Evolutionary conservation across 2,329 filamentous ascomycete species (phyloP), one percentile per base, ranked within the genome.

Genomic region (Ambrosiella beaveri): DNA sequence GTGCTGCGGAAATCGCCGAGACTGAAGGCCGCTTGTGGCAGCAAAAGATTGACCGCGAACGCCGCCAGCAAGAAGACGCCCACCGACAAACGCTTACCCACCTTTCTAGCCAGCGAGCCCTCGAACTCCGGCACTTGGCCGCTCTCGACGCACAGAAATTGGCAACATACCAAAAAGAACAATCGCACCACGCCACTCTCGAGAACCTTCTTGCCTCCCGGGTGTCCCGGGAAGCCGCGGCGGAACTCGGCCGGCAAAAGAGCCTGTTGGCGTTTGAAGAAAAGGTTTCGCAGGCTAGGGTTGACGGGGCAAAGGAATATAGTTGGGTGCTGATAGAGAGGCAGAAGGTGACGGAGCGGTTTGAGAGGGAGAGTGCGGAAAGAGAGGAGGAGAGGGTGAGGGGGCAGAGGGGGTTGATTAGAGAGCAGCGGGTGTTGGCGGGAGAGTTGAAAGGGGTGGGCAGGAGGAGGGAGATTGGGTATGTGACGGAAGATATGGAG

Each of bases 341-440:
- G 9, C 73, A 77, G 64, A 74, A 77, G 62, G 59, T 77, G 1
- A 56, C 56, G 51, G 76, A 79, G 57, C 65, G 68, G 9, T 64
- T 79, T 13, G 77, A 80, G 57, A 65, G 68, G 27, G 69, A 67
- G 9, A 71, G 73, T 11, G 75, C 79, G 40, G 65, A 67, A 38
- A 66, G 78, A 19, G 68, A 76, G 52, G 69, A 70, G 62, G 69
- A 65, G 39, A 65, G 76, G 13, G 65, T 80, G 7, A 70, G 71
- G 56, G 74, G 77, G 64, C 77, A 80, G 66, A 73, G 71, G 67
- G 75, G 71, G 65, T 64, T 80, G 55, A 75, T 80, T 1, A 75
- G 80, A 55, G 69, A 68, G 47, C 70, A 72, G 64, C 70, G 71
- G 60, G 67, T 67, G 61, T 58, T 72, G 57, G 70, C 70, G 1